These are phyloP conservation scores for Gastrodia elata DNA, from an alignment of 106 monocot species.

Conservation along the genomic window DNA sequence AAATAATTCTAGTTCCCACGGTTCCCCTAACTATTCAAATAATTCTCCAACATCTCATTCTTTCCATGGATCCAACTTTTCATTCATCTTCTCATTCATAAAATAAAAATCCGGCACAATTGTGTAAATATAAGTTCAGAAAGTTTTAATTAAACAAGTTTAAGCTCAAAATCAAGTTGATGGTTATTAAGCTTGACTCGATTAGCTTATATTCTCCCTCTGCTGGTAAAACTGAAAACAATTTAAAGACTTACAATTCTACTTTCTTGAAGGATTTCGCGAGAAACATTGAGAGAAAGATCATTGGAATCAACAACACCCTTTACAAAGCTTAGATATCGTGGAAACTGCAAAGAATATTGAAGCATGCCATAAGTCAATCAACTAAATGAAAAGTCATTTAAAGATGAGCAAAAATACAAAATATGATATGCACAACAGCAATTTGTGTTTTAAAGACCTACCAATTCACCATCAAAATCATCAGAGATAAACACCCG, in stretches of 20 bases:
- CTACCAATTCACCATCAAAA: slow-evolving; percentile 97
- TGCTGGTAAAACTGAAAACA: neutral
- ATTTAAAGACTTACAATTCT: slow-evolving; percentile 66
- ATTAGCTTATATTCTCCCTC: neutral
- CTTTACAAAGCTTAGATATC: slow-evolving; percentile 96
- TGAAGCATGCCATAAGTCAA: neutral
- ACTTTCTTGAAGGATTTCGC: slow-evolving; percentile 98
- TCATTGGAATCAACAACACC: slow-evolving; percentile 98
- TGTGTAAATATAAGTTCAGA: too few relatives aligned
- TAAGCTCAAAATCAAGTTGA: neutral
- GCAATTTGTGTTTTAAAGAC: slow-evolving; percentile 1
- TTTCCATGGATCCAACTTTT: neutral
- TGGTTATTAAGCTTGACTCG: neutral
- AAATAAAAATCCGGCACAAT: neutral
- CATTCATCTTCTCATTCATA: neutral
- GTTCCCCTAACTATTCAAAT: neutral
- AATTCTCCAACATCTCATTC: neutral
- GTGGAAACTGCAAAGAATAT: slow-evolving; percentile 60
- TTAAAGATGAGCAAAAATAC: neutral
- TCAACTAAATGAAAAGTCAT: neutral
- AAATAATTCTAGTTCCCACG: neutral
- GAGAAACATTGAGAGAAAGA: slow-evolving; percentile 97
- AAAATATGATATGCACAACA: neutral
- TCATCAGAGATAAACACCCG: slow-evolving; percentile 98
- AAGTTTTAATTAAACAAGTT: too few relatives aligned